Evolutionary conservation across 2,329 filamentous ascomycete species (phyloP).

Genomic region (Phaeosphaeria sp.): DNA sequence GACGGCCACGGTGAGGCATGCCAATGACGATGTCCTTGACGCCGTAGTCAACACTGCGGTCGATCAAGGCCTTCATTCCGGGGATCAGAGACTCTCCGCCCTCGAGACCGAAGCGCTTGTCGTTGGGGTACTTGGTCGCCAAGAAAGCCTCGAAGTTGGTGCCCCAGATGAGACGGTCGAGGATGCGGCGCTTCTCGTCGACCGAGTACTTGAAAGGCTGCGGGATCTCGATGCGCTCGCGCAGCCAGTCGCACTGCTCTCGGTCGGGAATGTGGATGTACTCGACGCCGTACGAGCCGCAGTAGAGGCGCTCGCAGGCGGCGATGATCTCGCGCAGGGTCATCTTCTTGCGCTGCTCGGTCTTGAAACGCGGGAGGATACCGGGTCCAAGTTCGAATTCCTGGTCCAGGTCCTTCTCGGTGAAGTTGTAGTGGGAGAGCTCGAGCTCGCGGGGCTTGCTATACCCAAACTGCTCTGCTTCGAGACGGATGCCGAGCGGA

Average conservation of each 20-base stretch:
- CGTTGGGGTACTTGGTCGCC: slow-evolving; percentile 97
- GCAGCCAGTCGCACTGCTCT: slow-evolving; percentile 97
- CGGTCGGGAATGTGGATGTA: slow-evolving; percentile 99
- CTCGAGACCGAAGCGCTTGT: slow-evolving; percentile 98
- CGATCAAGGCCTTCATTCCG: slow-evolving; percentile 98
- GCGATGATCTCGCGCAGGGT: slow-evolving; percentile 91
- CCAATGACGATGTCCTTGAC: slow-evolving; percentile 99
- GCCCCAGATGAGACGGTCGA: slow-evolving; percentile 98
- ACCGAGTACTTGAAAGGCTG: slow-evolving; percentile 96
- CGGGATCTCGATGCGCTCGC: slow-evolving; percentile 92
- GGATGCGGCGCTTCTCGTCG: slow-evolving; percentile 96
- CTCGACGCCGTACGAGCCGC: slow-evolving; percentile 95
- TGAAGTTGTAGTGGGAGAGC: slow-evolving; percentile 93
- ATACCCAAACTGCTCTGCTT: slow-evolving; percentile 83
- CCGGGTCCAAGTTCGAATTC: slow-evolving; percentile 93
- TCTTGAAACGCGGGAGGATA: slow-evolving; percentile 93
- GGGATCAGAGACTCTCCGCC: slow-evolving; percentile 96
- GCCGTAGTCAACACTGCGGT: slow-evolving; percentile 96
- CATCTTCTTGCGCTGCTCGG: slow-evolving; percentile 91
- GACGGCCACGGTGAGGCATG: slow-evolving; percentile 98
- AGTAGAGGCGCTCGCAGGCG: slow-evolving; percentile 94
- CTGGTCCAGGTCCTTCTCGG: slow-evolving; percentile 88
- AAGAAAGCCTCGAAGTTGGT: slow-evolving; percentile 97
- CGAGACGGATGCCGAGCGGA: slow-evolving; percentile 89
- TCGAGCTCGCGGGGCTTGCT: slow-evolving; percentile 90